Conservation (phyloP, 805 yeast species). For the Debaryomyces maramus region DNA sequence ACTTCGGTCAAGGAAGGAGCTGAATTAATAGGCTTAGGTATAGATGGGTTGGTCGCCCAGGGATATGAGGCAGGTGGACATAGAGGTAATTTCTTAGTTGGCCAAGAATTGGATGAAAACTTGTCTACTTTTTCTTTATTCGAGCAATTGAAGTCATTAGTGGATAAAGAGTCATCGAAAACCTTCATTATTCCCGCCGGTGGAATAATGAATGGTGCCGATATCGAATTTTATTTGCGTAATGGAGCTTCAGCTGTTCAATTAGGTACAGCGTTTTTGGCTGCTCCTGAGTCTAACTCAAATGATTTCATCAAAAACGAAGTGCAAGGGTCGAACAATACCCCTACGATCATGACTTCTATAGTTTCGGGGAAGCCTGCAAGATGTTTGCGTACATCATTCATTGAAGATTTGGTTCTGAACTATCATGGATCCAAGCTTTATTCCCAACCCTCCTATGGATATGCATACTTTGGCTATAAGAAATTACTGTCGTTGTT, state of each 20-base stretch:
- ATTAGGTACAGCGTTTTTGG: conserved; percentile 54
- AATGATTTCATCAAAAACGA: conserved; percentile 17
- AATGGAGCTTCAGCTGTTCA: conserved; percentile 55
- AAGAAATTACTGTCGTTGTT: conserved; percentile 19
- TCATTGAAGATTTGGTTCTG: conserved; percentile 23
- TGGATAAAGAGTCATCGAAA: background rate
- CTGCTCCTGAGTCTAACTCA: conserved; percentile 29
- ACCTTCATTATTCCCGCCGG: conserved; percentile 51
- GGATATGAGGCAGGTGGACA: conserved; percentile 71
- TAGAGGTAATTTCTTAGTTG: conserved; percentile 46
- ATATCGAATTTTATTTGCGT: conserved; percentile 29
- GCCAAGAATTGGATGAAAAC: conserved; percentile 28
- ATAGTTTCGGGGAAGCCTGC: conserved; percentile 42
- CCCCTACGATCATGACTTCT: conserved; percentile 30
- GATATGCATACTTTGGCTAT: conserved; percentile 33
- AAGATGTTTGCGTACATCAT: conserved; percentile 36
- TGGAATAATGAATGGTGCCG: conserved; percentile 42
- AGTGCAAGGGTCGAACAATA: conserved; percentile 3
- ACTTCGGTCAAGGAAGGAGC: conserved; percentile 47
- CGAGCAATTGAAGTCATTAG: conserved; percentile 14
- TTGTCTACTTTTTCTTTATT: conserved; percentile 36
- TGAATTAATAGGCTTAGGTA: conserved; percentile 26
- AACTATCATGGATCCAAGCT: conserved; percentile 5
- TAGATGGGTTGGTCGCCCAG: conserved; percentile 54
- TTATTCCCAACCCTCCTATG: conserved; percentile 33